These are phyloP conservation scores for Cyamopsis tetragonoloba DNA, from an alignment of 306 rosid species.

Conservation along the genomic window DNA sequence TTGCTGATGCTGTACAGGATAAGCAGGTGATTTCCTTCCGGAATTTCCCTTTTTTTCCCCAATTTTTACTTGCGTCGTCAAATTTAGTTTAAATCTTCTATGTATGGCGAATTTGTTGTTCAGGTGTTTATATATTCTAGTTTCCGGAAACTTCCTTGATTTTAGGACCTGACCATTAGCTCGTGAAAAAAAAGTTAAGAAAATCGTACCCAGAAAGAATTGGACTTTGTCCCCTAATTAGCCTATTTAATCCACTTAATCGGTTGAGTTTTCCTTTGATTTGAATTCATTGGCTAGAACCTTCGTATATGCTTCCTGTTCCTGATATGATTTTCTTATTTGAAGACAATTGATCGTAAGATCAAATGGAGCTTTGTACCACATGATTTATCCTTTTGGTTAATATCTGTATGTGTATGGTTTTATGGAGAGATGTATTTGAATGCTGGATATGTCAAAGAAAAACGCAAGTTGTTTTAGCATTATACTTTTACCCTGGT, in stretches of 20 bases:
- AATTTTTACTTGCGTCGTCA: neutral
- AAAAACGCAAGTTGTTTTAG: neutral
- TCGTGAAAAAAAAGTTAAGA: neutral
- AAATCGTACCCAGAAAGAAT: neutral
- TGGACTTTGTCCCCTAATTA: neutral
- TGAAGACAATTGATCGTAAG: neutral
- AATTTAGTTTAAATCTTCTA: neutral
- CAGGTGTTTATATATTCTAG: neutral
- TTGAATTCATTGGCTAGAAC: neutral
- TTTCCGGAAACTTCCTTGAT: neutral
- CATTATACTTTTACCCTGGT: neutral
- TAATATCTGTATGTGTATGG: neutral
- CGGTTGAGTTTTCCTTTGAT: neutral
- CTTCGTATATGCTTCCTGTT: neutral
- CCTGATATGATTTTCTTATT: neutral
- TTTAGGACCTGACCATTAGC: slow-evolving; percentile 8
- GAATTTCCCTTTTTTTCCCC: neutral
- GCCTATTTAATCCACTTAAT: neutral
- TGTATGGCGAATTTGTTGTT: neutral
- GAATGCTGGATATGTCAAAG: neutral
- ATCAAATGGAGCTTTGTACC: neutral
- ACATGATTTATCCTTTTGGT: neutral
- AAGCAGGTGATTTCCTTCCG: slow-evolving; percentile 49
- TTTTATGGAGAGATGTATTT: neutral
- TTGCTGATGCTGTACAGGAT: slow-evolving; percentile 63